Percentiles rank a stretch among this genome's conserved stretches.
Evolutionary conservation across 441 rosid genomes (phyloP).

Genomic region (Macaranga tanarius): DNA sequence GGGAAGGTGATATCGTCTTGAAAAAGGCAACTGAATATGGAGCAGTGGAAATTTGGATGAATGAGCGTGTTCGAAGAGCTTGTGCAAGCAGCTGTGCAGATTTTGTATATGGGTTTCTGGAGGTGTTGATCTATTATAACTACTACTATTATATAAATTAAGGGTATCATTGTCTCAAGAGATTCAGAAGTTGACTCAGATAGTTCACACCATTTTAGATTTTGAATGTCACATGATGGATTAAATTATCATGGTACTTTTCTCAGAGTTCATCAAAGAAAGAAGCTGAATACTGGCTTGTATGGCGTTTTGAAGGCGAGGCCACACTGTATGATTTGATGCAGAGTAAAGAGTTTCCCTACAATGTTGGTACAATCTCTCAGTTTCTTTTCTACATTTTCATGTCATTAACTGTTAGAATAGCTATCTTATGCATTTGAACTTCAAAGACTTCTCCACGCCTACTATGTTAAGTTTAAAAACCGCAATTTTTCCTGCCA

Average conservation of each 20-base stretch:
- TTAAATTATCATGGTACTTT: conserved; percentile 24
- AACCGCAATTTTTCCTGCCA: neutral
- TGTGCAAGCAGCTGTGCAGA: conserved; percentile 91
- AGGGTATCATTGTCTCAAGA: conserved; percentile 28
- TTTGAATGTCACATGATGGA: conserved; percentile 15
- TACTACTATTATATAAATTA: conserved; percentile 31
- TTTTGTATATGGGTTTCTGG: conserved; percentile 82
- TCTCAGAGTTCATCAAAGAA: conserved; percentile 75
- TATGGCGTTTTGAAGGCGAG: conserved; percentile 86
- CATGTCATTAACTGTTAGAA: neutral
- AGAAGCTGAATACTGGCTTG: conserved; percentile 79
- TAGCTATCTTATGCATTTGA: conserved; percentile 1
- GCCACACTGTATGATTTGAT: conserved; percentile 74
- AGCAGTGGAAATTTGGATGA: conserved; percentile 98
- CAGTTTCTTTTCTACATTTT: conserved; percentile 15
- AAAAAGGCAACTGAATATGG: conserved; percentile 97
- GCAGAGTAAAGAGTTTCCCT: conserved; percentile 87
- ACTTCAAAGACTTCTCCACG: neutral
- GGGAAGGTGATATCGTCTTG: conserved; percentile 77
- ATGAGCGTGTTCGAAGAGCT: conserved; percentile 91
- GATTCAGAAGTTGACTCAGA: conserved; percentile 13
- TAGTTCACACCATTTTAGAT: conserved; percentile 1
- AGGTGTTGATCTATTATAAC: conserved; percentile 52
- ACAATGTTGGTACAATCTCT: conserved; percentile 62
- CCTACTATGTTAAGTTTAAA: conserved; percentile 5